Evolutionary conservation across 768 basidiomycete genomes (phyloP).

Genomic region (Naematelia encephala): DNA sequence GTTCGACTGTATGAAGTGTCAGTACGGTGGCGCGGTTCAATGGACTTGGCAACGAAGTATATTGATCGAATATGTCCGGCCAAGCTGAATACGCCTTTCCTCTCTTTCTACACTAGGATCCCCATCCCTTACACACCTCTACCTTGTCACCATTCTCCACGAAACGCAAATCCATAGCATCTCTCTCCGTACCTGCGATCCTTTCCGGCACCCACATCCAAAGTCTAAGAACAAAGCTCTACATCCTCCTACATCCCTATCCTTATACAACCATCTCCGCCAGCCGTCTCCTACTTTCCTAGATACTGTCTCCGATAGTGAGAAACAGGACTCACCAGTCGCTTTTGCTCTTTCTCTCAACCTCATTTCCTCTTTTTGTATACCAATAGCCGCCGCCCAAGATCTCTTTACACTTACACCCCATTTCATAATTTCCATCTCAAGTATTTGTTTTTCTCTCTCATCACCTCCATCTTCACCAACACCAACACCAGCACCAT

Average conservation of each 20-base stretch:
- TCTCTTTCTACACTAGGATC: too few relatives aligned
- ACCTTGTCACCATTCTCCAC: background rate
- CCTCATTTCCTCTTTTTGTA: conserved; percentile 27
- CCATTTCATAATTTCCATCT: conserved; percentile 41
- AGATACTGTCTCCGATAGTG: too few relatives aligned
- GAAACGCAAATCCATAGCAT: background rate
- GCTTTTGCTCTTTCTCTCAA: conserved; percentile 25
- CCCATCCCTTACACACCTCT: background rate
- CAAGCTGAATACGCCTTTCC: too few relatives aligned
- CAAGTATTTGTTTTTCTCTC: conserved; percentile 27
- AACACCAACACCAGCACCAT: too few relatives aligned
- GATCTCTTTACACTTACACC: conserved; percentile 29
- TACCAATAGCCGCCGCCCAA: conserved; percentile 29
- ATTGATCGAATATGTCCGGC: too few relatives aligned
- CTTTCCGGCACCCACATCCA: too few relatives aligned
- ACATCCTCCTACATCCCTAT: background rate
- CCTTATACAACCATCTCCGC: too few relatives aligned
- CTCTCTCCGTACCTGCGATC: background rate
- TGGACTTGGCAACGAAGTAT: background rate
- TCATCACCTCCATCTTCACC: conserved; percentile 1
- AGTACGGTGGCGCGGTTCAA: background rate
- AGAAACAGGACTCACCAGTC: conserved; percentile 43
- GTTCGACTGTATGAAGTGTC: conserved; percentile 14
- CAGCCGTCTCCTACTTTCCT: too few relatives aligned
- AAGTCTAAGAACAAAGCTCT: too few relatives aligned